Evolutionary conservation across 2,329 filamentous ascomycete genomes (phyloP), one percentile per base, ranked within the genome.

Genomic region (Aaosphaeria pasadenensis): DNA sequence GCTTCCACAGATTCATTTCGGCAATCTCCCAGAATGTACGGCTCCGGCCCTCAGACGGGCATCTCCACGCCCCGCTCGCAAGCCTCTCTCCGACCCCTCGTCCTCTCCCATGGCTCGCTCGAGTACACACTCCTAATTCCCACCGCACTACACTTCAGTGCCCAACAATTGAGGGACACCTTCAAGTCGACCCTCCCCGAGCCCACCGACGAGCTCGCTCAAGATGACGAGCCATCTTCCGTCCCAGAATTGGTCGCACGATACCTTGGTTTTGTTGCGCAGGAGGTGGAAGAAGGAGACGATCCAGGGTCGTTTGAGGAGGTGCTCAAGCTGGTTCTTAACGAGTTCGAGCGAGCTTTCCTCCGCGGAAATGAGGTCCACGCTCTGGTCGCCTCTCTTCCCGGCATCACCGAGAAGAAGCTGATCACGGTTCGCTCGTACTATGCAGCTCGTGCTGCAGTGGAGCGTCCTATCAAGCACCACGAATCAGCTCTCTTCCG

Each of bases 221-320:
- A 92, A 70, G 95, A 99, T 78, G 94, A 99, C 63, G 95, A 99
- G 78, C 94, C 94, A n/a, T 97, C 94, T 35, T 99, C 95, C 28
- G 85, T 91, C 42, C 78, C 89, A 40, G 94, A 99, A 77, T 81
- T 99, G 51, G 90, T 99, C 31, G 91, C 90, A 53, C 85, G 92
- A 70, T 99, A 95, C 74, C 85, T 99, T 68, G 91, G 90, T 60
- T 95, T 90, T 69, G 82, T 96, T 52, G 91, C 92, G 56, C 78
- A 83, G 55, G 89, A 96, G 76, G 88, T 96, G 36, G 90, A 96
- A 47, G 89, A 95, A 63, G 91, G 90, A 48, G 94, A 97, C 67
- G 92, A 96, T 42, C 88, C 91, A 56, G 91, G 90, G 54, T 92
- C 89, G 41, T 96, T 94, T 70, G 85, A 91, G 67, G 91, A 96